Evolutionary conservation across 108 stramenopile genomes (phyloP).

Genomic region (Nannochloropsis oceanica): DNA sequence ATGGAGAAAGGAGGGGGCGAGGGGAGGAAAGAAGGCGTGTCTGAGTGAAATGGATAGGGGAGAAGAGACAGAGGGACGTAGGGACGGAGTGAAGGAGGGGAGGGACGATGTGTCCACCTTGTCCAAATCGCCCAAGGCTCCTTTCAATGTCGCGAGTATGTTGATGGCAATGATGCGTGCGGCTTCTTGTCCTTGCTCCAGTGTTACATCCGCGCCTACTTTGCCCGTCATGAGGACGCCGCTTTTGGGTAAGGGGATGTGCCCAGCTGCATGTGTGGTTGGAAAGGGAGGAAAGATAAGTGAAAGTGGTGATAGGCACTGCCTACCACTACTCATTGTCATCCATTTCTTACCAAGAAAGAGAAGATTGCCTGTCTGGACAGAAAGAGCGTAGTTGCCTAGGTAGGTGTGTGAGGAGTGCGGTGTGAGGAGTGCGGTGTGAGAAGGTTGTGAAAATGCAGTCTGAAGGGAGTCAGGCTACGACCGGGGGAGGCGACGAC

Average conservation of each 20-base stretch:
- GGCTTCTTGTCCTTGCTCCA: neutral
- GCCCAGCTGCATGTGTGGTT: neutral
- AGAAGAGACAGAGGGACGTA: neutral
- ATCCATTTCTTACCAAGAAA: neutral
- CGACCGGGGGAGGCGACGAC: neutral
- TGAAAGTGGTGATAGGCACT: neutral
- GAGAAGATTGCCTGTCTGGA: neutral
- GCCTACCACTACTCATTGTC: neutral
- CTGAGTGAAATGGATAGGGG: neutral
- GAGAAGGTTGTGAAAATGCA: too few relatives aligned
- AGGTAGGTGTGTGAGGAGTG: neutral
- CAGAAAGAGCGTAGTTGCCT: neutral
- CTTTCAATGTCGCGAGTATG: neutral
- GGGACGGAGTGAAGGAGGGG: neutral
- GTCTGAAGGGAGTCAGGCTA: neutral
- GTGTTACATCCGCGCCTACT: neutral
- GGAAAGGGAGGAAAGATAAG: neutral
- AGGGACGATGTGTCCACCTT: neutral
- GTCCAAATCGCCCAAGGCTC: conserved; percentile 32
- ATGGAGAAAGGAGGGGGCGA: neutral
- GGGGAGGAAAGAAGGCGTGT: neutral
- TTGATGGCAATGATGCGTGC: neutral
- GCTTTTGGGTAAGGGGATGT: neutral
- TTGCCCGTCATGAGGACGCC: neutral
- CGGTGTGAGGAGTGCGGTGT: too few relatives aligned